Base-by-base conservation (phyloP, 108 stramenopile genomes). In the Bacterosira constricta region DNA sequence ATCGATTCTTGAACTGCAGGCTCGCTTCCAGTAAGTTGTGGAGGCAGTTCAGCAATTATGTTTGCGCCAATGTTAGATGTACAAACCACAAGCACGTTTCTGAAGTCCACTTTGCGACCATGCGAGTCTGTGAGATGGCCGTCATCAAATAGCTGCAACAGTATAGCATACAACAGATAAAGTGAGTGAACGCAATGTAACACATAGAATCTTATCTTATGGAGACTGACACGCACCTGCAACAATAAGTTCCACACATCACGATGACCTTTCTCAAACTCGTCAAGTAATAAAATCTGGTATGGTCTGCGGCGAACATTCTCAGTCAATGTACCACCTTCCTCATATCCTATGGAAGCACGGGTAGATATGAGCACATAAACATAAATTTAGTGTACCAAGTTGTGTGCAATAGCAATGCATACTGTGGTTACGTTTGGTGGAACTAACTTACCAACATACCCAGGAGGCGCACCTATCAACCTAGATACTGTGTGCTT, bases 291-390 rank as follows among this genome's bases (percentile, higher is more conserved):
- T n/a, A 93, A 49, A n/a, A 93, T 87, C 76, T 93, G 89, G 57
- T 93, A 93, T 0, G 92, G 92, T 39, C 92, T 75, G 21, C 92
- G 84, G 27, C 92, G 85, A 18, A 93, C 83, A 45, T 72, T 75
- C 57, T 93, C 92, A 6, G 92, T 93, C 35, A 93, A 52, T 4
- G 84, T 79, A 1, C 92, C 92, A 10, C 89, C 89, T 69, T 95
- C 87, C 35, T 94, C 93, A 50, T 91, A 93, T 4, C 89, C 89
- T n/a, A n/a, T n/a, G n/a, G n/a, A n/a, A n/a, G n/a, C n/a, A n/a
- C n/a, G n/a, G n/a, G 50, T n/a, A n/a, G n/a, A n/a, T n/a, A n/a
- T n/a, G n/a, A n/a, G n/a, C n/a, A 84, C 47, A 37, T 87, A 80
- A n/a, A 8, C 9, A 47, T 12, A 49, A 21, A 10, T 17, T 49